Evolutionary conservation across 371 early-diverging fungal genomes (phyloP), one percentile per base, ranked within the genome.

Genomic region (Lichtheimia hyalospora): DNA sequence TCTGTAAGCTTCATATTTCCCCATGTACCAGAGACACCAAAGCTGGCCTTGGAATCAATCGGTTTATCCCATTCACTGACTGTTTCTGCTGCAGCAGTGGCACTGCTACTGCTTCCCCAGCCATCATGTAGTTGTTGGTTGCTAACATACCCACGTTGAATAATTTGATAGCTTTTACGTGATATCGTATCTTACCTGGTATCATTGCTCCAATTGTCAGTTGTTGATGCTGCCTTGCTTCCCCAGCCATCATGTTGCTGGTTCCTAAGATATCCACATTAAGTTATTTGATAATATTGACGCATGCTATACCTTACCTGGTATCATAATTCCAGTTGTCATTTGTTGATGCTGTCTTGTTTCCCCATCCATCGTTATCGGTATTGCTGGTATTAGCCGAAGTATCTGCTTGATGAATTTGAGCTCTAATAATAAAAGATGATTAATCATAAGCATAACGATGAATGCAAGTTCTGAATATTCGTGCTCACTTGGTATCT

Each of bases 11-110:
- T 16, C 62, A 62, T 55, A 48, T 62, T 62, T 20, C 62, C 62
- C 62, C 62, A 62, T 13, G 62, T 28, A 8, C 62, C 54, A 14
- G 49, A 16, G 15, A 55, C 50, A 23, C 14, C 56, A 16, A 49
- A 54, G 7, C 21, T 49, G 18, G 12, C 25, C 5, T 14, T 25
- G 18, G 23, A 28, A 20, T 49, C 28, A 5, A 39, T 44, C 2
- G 62, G 62, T 8, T 25, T 50, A 21, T 62, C 62, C 62, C 62
- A 62, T 54, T 62, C 62, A n/a, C 57, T 62, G 1, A 13, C n/a
- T 3, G n/a, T 50, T 7, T 21, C 25, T 27, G 52, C 13, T 28
- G 61, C 24, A 14, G 43, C 40, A 52, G 55, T 18, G 28, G 28
- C 34, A 34, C 10, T 34, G 34, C 10, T 34, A 14, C 1, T 23